A percentile compares a stretch with the other conserved stretches of the same genome.
These are phyloP conservation scores for Ambrosiella beaveri DNA, from an alignment of 2,329 filamentous ascomycete species.

Conservation along the genomic window DNA sequence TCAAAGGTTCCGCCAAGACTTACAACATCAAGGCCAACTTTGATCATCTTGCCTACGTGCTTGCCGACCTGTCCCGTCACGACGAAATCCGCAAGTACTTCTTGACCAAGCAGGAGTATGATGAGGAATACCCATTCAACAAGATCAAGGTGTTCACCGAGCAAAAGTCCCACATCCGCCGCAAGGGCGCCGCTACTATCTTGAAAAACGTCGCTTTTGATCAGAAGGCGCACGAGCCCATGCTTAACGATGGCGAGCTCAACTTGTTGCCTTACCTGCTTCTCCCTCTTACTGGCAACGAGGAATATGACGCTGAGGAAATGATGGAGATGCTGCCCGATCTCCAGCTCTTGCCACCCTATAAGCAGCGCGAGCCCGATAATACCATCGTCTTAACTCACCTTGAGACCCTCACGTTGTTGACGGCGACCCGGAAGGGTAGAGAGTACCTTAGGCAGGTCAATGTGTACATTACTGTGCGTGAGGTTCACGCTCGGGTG, in stretches of 20 bases:
- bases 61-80: conserved; percentile 81
- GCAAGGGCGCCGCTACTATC: conserved; percentile 87
- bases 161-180: conserved; percentile 63
- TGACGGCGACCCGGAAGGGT: conserved; percentile 62
- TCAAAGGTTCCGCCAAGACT: conserved; percentile 66
- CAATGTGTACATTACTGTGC: conserved; percentile 75
- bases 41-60: conserved; percentile 86
- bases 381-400: conserved; percentile 65
- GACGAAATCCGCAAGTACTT: conserved; percentile 60
- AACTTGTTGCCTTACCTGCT: conserved; percentile 79
- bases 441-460: conserved; percentile 57
- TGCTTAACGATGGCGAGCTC: conserved; percentile 54
- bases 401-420: conserved; percentile 68
- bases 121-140: conserved; percentile 69
- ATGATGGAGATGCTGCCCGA: conserved; percentile 75
- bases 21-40: conserved; percentile 78
- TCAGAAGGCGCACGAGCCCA: conserved; percentile 49
- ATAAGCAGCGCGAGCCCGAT: conserved; percentile 74
- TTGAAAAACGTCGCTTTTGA: conserved; percentile 92
- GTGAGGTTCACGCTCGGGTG: conserved; percentile 67
- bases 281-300: conserved; percentile 70
- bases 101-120: conserved; percentile 54
- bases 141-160: conserved; percentile 93
- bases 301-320: conserved; percentile 80
- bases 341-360: conserved; percentile 71